These are phyloP conservation scores for Rhodocollybia butyracea DNA, from an alignment of 768 basidiomycete genomes.

Conservation along the genomic window DNA sequence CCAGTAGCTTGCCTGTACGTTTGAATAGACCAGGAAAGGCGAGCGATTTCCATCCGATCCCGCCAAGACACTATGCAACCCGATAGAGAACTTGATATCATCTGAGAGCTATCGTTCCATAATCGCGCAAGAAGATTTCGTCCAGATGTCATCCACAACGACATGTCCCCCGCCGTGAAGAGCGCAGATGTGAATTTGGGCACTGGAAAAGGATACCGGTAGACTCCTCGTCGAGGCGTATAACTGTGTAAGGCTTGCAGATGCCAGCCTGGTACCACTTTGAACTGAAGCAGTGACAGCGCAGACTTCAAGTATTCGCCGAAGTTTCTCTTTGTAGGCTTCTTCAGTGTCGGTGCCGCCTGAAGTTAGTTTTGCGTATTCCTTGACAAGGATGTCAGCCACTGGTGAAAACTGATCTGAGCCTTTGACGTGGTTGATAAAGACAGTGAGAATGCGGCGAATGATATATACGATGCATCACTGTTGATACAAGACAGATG, in stretches of 20 bases:
- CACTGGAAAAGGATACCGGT: constrained; percentile 23
- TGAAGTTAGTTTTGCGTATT: constrained; percentile 24
- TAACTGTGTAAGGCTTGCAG: neutral
- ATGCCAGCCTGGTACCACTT: constrained; percentile 63
- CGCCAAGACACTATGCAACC: constrained; percentile 57
- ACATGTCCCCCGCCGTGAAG: constrained; percentile 42
- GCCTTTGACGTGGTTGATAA: constrained; percentile 79
- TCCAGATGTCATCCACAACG: constrained; percentile 49
- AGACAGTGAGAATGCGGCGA: constrained; percentile 71
- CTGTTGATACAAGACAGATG: constrained; percentile 43
- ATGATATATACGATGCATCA: constrained; percentile 49
- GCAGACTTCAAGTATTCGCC: constrained; percentile 54
- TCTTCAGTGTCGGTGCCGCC: neutral
- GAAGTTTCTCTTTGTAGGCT: constrained; percentile 33
- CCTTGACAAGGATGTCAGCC: constrained; percentile 48
- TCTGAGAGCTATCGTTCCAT: constrained; percentile 31
- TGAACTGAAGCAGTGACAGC: constrained; percentile 60
- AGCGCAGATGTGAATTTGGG: constrained; percentile 38
- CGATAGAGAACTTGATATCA: constrained; percentile 39
- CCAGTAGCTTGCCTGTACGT: constrained; percentile 42
- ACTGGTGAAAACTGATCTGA: constrained; percentile 60
- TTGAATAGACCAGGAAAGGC: constrained; percentile 59
- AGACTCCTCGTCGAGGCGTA: constrained; percentile 8
- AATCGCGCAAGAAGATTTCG: constrained; percentile 53
- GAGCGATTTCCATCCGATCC: constrained; percentile 76